Conservation (phyloP, 371 early-diverging fungal genomes). For the Basidiobolus meristosporus region DNA sequence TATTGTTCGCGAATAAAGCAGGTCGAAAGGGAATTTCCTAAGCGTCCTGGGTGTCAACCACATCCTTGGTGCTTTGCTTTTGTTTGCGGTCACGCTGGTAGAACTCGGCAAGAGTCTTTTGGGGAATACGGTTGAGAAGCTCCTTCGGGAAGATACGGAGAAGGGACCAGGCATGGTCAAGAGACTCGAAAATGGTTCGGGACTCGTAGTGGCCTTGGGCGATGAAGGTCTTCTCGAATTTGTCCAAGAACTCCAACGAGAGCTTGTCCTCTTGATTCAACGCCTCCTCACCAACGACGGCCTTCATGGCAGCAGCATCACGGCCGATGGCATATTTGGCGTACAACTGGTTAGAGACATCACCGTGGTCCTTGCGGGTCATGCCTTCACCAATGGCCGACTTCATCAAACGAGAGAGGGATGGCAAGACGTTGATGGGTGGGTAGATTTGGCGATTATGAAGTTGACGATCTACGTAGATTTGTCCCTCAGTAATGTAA, state of each 20-base stretch:
- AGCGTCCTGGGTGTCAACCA: not conserved
- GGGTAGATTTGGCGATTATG: slow-evolving; percentile 99
- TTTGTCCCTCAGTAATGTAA: slow-evolving; percentile 99
- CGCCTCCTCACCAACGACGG: slow-evolving; percentile 99
- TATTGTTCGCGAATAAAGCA: too few relatives aligned
- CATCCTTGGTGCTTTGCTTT: not conserved
- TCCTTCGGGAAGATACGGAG: slow-evolving; percentile 99
- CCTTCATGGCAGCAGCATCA: slow-evolving; percentile 99
- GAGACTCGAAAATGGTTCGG: slow-evolving; percentile 92
- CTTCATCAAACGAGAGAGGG: slow-evolving; percentile 99
- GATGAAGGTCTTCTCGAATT: slow-evolving; percentile 97
- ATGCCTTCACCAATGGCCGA: slow-evolving; percentile 98
- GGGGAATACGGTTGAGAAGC: slow-evolving; percentile 98
- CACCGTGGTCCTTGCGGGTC: slow-evolving; percentile 99
- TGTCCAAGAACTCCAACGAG: slow-evolving; percentile 96
- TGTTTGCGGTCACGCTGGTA: slow-evolving; percentile 68
- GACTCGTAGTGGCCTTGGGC: slow-evolving; percentile 91
- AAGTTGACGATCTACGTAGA: slow-evolving; percentile 98
- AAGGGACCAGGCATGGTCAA: slow-evolving; percentile 98
- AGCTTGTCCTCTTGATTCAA: slow-evolving; percentile 97
- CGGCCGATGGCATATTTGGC: slow-evolving; percentile 99
- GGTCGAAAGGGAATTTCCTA: too few relatives aligned
- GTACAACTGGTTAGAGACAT: slow-evolving; percentile 99
- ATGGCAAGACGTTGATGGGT: slow-evolving; percentile 99
- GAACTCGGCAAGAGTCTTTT: slow-evolving; percentile 86